Base-by-base conservation (phyloP, 345 rosid genomes). In the Populus tremula region DNA sequence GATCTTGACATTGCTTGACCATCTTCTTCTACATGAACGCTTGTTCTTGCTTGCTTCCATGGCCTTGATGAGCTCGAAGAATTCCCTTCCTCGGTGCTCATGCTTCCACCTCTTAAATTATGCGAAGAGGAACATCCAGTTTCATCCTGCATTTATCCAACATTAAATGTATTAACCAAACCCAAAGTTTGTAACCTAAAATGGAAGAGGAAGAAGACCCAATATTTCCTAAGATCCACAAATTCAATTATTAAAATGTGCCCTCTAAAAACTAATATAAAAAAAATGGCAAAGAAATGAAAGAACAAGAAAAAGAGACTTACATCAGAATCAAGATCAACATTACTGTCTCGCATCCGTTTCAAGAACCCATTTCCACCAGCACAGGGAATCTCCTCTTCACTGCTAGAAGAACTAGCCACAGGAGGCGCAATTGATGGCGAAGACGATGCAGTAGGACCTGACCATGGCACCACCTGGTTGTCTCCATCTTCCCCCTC, bases 401-500 rank as follows among this genome's bases (percentile, higher is more conserved):
- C 86, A 67, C 83, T 72, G 10, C 84, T 81, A 45, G 91, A 90
- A 79, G 90, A 89, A 71, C 87, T 86, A 73, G 81, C 77, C 61
- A 49, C 81, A 68, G 91, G 91, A 21, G 85, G 86, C 69, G 80
- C 76, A 71, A 36, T 67, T 50, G 59, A 79, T 17, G 73, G 54
- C 11, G 80, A 56, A 7, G 85, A 38, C 21, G 78, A 50, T 35
- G 81, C 63, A 35, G 71, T 65, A 43, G n/a, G 27, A 45, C 66
- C 84, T 25, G 91, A 85, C 92, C 87, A 90, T 2, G 98, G 98
- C 35, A 94, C 97, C 79, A 94, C 96, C 77, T 92, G 98, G 83
- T 92, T 92, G 67, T 94, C 97, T 10, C 87, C 86, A 1, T 87
- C 93, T 16, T 80, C 88, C 35, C 79, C 91, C 0, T 74, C 77